phyloP scores from a whole-genome alignment of 1,284 basidiomycete species.

The Ceraceosorus guamensis region DNA sequence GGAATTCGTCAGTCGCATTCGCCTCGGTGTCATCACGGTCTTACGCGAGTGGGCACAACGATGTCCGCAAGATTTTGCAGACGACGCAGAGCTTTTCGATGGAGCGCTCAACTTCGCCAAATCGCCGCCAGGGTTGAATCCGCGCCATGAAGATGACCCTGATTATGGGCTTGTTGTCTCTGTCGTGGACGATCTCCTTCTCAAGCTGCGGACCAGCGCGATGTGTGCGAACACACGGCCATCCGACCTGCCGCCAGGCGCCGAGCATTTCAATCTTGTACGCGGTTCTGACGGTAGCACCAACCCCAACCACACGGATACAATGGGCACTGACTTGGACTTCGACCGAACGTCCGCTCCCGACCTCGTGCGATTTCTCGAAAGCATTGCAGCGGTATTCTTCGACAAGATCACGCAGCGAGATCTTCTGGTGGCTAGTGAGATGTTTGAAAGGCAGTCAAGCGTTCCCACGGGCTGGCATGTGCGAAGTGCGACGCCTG shows the following conservation, averaged over 20 bases:
- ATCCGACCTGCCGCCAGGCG: conserved; percentile 13
- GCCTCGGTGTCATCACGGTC: conserved; percentile 29
- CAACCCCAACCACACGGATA: background rate
- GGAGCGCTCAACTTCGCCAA: conserved; percentile 24
- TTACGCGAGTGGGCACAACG: conserved; percentile 36
- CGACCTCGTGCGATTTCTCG: conserved; percentile 39
- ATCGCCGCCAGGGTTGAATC: background rate
- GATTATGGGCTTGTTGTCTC: conserved; percentile 25
- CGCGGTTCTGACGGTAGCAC: background rate
- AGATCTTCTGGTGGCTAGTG: conserved; percentile 33
- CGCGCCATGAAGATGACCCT: conserved; percentile 13
- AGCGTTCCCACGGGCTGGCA: conserved; percentile 26
- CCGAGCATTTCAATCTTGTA: background rate
- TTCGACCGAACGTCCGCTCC: conserved; percentile 23
- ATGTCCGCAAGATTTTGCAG: conserved; percentile 40
- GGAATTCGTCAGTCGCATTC: conserved; percentile 34
- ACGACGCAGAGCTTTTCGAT: conserved; percentile 33
- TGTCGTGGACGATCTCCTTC: conserved; percentile 20
- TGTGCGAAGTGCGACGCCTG: background rate
- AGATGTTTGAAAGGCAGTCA: conserved; percentile 33
- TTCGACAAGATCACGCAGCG: conserved; percentile 37
- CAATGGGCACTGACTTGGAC: conserved; percentile 18
- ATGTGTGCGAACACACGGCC: conserved; percentile 28
- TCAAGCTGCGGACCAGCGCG: conserved; percentile 19
- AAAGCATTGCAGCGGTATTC: conserved; percentile 33